phyloP scores from a whole-genome alignment of 1,284 basidiomycete genomes.

The Calocybe gambosa region DNA sequence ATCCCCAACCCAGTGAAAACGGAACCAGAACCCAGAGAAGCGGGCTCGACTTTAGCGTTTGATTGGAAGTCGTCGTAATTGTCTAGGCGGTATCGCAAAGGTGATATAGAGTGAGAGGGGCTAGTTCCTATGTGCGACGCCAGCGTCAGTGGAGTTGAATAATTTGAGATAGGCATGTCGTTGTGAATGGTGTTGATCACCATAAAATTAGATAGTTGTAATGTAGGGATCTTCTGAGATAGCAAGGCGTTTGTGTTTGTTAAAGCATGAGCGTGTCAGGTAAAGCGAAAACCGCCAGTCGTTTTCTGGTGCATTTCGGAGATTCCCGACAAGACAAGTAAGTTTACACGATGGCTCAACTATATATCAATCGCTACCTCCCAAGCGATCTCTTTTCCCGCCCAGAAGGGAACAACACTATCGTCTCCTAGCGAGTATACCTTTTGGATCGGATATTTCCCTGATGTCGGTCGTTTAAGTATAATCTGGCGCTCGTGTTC shows the following conservation, averaged over 20 bases:
- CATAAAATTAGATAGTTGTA: neutral
- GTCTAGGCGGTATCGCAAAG: conserved; percentile 14
- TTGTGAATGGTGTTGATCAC: conserved; percentile 11
- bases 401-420: conserved; percentile 87
- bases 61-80: conserved; percentile 27
- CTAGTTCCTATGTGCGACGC: conserved; percentile 22
- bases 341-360: neutral
- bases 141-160: conserved; percentile 18
- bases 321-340: neutral
- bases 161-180: conserved; percentile 13
- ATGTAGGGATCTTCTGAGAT: neutral
- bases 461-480: conserved; percentile 25
- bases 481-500: conserved; percentile 27
- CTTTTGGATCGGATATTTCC: conserved; percentile 43
- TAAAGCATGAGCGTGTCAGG: conserved; percentile 1
- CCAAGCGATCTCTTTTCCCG: conserved; percentile 82
- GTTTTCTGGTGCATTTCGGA: conserved; percentile 1
- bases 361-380: conserved; percentile 43
- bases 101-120: conserved; percentile 20
- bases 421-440: conserved; percentile 46
- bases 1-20: conserved; percentile 26
- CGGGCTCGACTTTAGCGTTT: conserved; percentile 17
- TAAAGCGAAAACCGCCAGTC: neutral
- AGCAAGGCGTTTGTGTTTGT: neutral
- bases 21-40: conserved; percentile 10